Evolutionary conservation across 306 rosid species (phyloP).

Genomic region (Pterocarpus macrocarpus): DNA sequence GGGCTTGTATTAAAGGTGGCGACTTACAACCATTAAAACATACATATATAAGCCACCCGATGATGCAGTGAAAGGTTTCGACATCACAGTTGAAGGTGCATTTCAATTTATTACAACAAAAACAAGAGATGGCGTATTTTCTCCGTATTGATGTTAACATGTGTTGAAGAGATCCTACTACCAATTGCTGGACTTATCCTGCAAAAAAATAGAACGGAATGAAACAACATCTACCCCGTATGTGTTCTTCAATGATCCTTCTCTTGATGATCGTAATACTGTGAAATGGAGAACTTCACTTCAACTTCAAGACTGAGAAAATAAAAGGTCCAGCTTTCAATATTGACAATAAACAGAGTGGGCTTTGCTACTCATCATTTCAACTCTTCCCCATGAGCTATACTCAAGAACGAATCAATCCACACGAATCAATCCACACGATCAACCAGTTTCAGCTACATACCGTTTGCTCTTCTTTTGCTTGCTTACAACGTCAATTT

Average conservation of each 20-base stretch:
- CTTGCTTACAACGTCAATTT: constrained; percentile 58
- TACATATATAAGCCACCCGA: background rate
- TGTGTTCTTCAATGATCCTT: background rate
- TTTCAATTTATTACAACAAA: constrained; percentile 18
- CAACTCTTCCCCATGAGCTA: constrained; percentile 37
- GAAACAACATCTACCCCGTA: background rate
- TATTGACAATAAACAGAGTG: background rate
- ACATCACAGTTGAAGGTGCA: background rate
- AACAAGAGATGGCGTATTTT: background rate
- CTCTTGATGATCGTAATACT: background rate
- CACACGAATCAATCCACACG: constrained; percentile 15
- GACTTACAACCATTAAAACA: background rate
- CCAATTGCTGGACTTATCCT: background rate
- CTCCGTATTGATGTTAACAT: background rate
- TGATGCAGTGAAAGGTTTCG: constrained; percentile 15
- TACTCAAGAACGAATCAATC: constrained; percentile 21
- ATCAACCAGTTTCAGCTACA: constrained; percentile 9
- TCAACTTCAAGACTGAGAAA: constrained; percentile 37
- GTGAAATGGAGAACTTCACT: background rate
- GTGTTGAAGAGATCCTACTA: background rate
- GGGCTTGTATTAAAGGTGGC: constrained; percentile 10
- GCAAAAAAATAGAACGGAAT: background rate
- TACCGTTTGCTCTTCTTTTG: constrained; percentile 28
- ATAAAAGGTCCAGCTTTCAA: constrained; percentile 21
- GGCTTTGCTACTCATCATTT: constrained; percentile 8